Evolutionary conservation across 164 flowering plant genomes (phyloP), one percentile per base, ranked within the genome.

Genomic region (Vitis cinerea): DNA sequence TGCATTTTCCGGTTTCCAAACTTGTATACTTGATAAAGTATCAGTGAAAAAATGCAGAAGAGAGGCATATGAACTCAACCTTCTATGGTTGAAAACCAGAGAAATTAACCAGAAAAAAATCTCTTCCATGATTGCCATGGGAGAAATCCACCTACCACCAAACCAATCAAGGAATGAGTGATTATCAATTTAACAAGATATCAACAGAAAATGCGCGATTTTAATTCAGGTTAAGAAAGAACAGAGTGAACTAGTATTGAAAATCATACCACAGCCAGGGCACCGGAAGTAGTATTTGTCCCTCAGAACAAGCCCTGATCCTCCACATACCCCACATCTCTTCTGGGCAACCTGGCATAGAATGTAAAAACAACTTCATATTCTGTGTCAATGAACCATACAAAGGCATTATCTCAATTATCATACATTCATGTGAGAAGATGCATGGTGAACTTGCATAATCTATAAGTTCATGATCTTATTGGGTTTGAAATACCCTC

Each of bases 81-180:
- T 37, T 37, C 44, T 37, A 37, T 37, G 44, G 6, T 37, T 49
- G 54, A 49, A 63, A 49, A 27, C 15, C 48, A 48, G 37, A 19
- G n/a, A 52, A 14, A 14, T 81, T 71, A 88, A 63, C 97, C 97
- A 59, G 91, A 78, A 72, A 91, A 91, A 81, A 91, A 91, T 74
- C 96, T 76, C 77, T 79, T 89, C 98, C 98, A 94, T 9, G 97
- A 94, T 75, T 88, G 93, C 97, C 96, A 94, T 13, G 97, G 98
- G n/a, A 91, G 86, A 80, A 91, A 91, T 59, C 98, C 97, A 70
- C 97, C 98, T 94, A 86, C 80, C 30, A 64, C 11, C 63, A 9
- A 64, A 37, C 65, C n/a, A 30, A 69, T 1, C 52, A n/a, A 14
- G 47, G 50, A n/a, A 4, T 53, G 51, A 29, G 50, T 64, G 14